Conservation (phyloP, 148 eudicot species). For the Fagopyrum homotropicum region DNA sequence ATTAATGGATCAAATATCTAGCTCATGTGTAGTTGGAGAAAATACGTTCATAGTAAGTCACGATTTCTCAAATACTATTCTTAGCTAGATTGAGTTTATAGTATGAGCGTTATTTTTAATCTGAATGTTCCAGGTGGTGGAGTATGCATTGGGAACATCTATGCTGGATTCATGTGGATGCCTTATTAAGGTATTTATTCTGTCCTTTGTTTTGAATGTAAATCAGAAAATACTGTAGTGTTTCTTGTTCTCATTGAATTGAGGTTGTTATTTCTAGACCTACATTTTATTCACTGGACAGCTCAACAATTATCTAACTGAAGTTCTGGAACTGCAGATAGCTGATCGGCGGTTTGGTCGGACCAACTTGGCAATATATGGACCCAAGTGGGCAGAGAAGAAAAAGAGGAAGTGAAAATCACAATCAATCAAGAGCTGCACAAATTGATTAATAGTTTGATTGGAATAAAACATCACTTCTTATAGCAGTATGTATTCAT, state of each 20-base stretch:
- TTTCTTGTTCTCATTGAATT: not conserved
- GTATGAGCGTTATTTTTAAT: not conserved
- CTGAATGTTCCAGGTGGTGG: constrained; percentile 52
- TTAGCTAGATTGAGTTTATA: not conserved
- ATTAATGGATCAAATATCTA: constrained; percentile 71
- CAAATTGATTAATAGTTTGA: constrained; percentile 12
- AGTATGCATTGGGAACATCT: constrained; percentile 72
- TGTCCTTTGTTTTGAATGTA: not conserved
- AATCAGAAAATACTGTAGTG: not conserved
- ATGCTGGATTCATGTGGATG: constrained; percentile 76
- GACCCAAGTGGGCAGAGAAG: constrained; percentile 89
- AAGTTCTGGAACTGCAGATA: constrained; percentile 43
- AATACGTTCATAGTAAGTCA: constrained; percentile 75
- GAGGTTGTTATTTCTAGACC: not conserved
- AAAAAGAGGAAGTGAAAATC: constrained; percentile 43
- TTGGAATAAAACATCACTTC: not conserved
- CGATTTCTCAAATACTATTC: not conserved
- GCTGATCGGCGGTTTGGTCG: constrained; percentile 88
- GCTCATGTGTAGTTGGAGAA: constrained; percentile 64
- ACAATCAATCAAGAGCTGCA: constrained; percentile 6
- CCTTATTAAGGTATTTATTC: constrained; percentile 59
- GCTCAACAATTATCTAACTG: not conserved
- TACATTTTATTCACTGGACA: not conserved
- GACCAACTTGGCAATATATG: constrained; percentile 85
- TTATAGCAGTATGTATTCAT: not conserved